Base-by-base conservation (phyloP, 148 eudicot genomes). In the Gaultheria prostrata region DNA sequence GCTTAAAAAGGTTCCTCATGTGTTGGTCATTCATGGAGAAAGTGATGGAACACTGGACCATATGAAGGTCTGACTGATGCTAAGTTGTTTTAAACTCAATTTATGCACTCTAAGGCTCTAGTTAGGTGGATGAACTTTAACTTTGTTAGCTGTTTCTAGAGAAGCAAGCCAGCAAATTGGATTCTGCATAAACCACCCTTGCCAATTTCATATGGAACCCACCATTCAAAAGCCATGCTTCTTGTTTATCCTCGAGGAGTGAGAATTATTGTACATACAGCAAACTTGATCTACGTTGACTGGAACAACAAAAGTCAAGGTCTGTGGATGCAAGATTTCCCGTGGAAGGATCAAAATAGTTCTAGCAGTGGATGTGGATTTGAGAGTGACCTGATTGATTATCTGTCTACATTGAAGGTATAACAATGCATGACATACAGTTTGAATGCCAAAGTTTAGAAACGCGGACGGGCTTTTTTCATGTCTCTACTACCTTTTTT, bases 281-380 rank as follows among this genome's bases (percentile, higher is more conserved):
- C 99, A 86, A 97, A 97, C 87, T 89, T 97, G 89, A 97, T 97
- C 84, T 67, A 90, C 85, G 95, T 94, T 82, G 99, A 97, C 85
- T 97, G 99, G 98, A 97, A 94, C 85, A 97, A 94, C 89, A 97
- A 97, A 90, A 93, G 91, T 83, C 99, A 97, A 86, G 99, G 95
- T 69, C 86, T 97, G 80, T 97, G 99, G 99, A 92, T 94, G 95
- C 99, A 97, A 91, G 99, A 97, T 92, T 97, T 97, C 71, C 99
- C 99, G 54, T 97, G 99, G 99, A 97, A 97, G 87, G 90, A 86
- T 85, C 88, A 87, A 78, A 87, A 82, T 76, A 85, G 76, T 81
- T 49, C 88, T 67, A 88, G 86, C 73, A 88, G 84, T 82, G 93
- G 87, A 35, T 89, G 92, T 86, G 92, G 87, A 75, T 97, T 97